These are phyloP conservation scores for Paulownia fortunei DNA, from an alignment of 257 asterid genomes.

Conservation along the genomic window DNA sequence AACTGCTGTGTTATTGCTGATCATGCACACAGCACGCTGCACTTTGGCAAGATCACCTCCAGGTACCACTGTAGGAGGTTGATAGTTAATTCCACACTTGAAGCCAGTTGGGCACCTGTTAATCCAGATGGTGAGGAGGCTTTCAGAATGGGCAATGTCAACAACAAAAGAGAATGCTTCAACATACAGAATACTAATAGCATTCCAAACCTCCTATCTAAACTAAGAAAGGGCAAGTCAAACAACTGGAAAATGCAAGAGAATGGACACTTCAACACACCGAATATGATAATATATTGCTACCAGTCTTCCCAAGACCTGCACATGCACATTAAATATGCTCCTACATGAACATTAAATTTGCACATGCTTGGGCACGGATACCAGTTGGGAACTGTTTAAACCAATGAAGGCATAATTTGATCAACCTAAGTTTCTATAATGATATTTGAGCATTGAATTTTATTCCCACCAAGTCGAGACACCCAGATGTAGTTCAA, in stretches of 20 bases:
- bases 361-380: neutral
- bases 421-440: neutral
- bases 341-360: neutral
- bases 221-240: neutral
- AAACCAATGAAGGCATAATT: neutral
- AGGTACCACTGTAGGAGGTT: conserved; percentile 54
- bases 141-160: neutral
- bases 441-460: neutral
- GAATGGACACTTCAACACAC: neutral
- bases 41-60: conserved; percentile 61
- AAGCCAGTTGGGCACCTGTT: conserved; percentile 60
- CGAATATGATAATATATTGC: neutral
- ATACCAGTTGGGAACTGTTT: neutral
- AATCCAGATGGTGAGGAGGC: too few species aligned
- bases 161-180: neutral
- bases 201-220: too few species aligned
- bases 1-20: conserved; percentile 58
- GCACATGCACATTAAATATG: too few species aligned
- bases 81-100: conserved; percentile 57
- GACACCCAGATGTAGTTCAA: neutral
- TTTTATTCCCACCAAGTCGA: neutral
- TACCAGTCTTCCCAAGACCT: neutral
- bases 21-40: conserved; percentile 59
- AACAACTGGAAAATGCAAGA: neutral
- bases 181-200: neutral